Evolutionary conservation across 2,329 filamentous ascomycete genomes (phyloP).

Genomic region (Hypocreales sp.): DNA sequence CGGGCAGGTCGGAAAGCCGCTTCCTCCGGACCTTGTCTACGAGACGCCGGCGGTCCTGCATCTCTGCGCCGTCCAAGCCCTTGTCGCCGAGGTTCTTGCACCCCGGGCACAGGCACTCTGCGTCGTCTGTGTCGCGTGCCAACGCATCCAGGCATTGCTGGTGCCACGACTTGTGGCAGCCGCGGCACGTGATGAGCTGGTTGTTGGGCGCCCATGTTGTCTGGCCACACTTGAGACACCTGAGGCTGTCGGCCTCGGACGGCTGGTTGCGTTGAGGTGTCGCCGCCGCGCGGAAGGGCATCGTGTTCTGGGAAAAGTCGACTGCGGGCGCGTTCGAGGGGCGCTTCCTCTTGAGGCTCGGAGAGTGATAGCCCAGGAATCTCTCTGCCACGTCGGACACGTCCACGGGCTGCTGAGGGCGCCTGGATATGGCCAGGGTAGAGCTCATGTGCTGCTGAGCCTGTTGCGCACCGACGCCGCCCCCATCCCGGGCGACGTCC

Average conservation of each 20-base stretch:
- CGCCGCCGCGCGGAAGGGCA: conserved; percentile 10
- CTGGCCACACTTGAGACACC: conserved; percentile 7
- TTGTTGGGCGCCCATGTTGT: conserved; percentile 1
- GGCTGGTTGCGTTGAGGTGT: not conserved
- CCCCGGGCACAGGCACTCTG: conserved; percentile 6
- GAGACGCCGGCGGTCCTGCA: conserved; percentile 8
- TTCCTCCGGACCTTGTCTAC: conserved; percentile 16
- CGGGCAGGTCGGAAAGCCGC: conserved; percentile 16
- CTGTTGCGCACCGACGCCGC: no score
- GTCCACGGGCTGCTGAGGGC: not conserved
- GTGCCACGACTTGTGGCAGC: conserved; percentile 11
- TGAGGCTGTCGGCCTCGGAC: not conserved
- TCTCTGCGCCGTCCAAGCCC: conserved; percentile 4
- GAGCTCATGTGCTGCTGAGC: not conserved
- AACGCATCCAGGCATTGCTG: conserved; percentile 7
- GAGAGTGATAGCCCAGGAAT: not conserved
- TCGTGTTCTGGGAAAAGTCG: conserved; percentile 17
- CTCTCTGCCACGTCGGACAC: not conserved
- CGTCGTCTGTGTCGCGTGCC: conserved; percentile 1
- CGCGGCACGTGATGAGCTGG: conserved; percentile 6
- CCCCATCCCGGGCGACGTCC: no score
- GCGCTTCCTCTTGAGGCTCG: conserved; percentile 15
- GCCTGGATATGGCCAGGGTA: conserved; percentile 3
- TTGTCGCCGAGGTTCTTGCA: conserved; percentile 4
- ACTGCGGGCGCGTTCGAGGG: conserved; percentile 5